Base-by-base conservation (phyloP, 2,329 filamentous ascomycete species). In the Talaromyces sp. region DNA sequence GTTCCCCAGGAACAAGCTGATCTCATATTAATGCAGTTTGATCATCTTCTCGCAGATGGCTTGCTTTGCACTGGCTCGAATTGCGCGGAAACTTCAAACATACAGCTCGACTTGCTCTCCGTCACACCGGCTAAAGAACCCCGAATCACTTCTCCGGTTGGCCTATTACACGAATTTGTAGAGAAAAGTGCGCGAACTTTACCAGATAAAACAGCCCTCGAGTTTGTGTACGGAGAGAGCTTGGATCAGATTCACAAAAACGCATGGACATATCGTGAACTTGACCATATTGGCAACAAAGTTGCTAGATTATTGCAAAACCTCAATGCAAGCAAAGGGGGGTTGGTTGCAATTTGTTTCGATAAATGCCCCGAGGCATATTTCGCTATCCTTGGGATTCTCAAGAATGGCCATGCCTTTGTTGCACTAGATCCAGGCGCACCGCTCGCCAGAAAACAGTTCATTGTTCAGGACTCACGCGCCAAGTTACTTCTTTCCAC, bases 291-390 rank as follows among this genome's bases (percentile, higher is more conserved):
- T 66, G 90, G 89, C 0, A 93, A 96, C 68, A 83, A 82, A 65
- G 82, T 96, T 16, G 90, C 91, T 0, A 81, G 88, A 59, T 72
- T 93, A 12, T 77, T 96, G 1, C 70, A 79, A 1, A 67, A 73
- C 0, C 73, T 80, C 23, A 82, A 80, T 2, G 75, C 85, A 0
- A 64, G 72, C 0, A 78, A 84, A 0, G 88, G 90, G 0, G 78
- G 78, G 30, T 85, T 93, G 4, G 80, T 96, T 27, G 91, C 87
- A 0, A 82, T 94, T 8, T 92, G 89, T 70, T 96, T 96, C 68
- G 87, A 92, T 61, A 96, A 96, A 71, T 93, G 89, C 64, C 88
- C 92, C 0, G 89, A 94, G 70, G 92, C 91, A 0, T 93, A 91
- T 42, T 91, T 95, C 68, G 84, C 89, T 0, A 92, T 96, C 44